Evolutionary conservation across 176 grass and related monocot species (phyloP).

Genomic region (Dactylis glomerata): DNA sequence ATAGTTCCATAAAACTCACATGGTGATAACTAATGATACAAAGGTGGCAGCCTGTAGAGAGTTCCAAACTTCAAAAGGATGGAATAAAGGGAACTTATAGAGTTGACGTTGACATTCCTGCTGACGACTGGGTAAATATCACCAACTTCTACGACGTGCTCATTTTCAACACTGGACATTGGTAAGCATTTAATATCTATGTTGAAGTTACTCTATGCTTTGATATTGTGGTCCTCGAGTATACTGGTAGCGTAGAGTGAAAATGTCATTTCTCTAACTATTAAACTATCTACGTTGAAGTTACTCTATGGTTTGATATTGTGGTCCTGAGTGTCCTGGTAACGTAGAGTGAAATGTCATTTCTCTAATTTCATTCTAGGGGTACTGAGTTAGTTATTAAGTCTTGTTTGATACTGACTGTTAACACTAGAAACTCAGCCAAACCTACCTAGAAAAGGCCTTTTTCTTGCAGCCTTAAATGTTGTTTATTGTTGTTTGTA

Average conservation of each 20-base stretch:
- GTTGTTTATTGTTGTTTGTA: neutral
- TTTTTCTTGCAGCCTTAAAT: neutral
- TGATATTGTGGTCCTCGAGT: neutral
- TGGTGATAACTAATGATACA: slow-evolving; percentile 57
- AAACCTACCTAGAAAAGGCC: neutral
- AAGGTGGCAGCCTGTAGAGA: slow-evolving; percentile 90
- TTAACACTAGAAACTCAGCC: too few species aligned
- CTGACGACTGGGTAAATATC: slow-evolving; percentile 59
- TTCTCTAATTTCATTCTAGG: neutral
- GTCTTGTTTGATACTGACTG: neutral
- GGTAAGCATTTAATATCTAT: slow-evolving; percentile 46
- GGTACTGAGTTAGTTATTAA: neutral
- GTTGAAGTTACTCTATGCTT: neutral
- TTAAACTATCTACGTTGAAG: neutral
- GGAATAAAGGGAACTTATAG: slow-evolving; percentile 58
- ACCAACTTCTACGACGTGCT: slow-evolving; percentile 88
- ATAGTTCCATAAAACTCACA: slow-evolving; percentile 22
- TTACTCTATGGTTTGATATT: neutral
- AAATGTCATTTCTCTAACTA: too few species aligned
- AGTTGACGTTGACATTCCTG: slow-evolving; percentile 68
- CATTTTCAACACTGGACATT: slow-evolving; percentile 97
- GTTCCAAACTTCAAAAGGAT: slow-evolving; percentile 39
- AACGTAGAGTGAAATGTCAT: neutral
- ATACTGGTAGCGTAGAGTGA: neutral
- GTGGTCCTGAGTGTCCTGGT: neutral